These are phyloP conservation scores for Neonothopanus nambi DNA, from an alignment of 1,284 basidiomycete genomes.

Conservation along the genomic window DNA sequence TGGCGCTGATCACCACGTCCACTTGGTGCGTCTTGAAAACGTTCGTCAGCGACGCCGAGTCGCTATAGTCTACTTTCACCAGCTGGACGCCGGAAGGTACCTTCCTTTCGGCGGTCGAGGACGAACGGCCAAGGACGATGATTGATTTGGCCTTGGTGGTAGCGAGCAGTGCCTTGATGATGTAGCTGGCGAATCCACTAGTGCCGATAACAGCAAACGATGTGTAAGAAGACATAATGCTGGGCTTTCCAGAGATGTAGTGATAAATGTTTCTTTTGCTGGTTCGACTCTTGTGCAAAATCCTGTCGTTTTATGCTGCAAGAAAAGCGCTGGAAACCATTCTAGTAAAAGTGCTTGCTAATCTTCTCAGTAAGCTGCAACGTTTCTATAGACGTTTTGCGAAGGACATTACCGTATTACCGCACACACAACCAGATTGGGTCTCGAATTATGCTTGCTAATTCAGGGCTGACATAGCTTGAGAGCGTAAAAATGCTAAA, in stretches of 20 bases:
- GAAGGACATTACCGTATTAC: no score
- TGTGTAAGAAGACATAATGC: constrained; percentile 7
- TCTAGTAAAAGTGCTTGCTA: no score
- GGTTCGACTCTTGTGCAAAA: no score
- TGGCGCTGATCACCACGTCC: not conserved
- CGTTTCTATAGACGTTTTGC: no score
- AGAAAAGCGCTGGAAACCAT: no score
- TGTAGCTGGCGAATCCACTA: constrained; percentile 3
- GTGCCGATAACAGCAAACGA: constrained; percentile 22
- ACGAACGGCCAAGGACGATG: not conserved
- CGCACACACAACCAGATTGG: no score
- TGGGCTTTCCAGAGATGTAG: not conserved
- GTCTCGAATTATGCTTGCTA: no score
- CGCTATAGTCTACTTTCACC: not conserved
- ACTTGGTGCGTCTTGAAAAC: not conserved
- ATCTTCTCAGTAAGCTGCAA: no score
- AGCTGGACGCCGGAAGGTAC: not conserved
- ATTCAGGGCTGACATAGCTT: no score
- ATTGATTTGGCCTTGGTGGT: not conserved
- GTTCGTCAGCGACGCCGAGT: not conserved
- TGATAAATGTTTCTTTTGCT: no score
- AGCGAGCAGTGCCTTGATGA: not conserved
- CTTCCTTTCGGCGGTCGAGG: not conserved
- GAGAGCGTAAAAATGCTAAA: no score
- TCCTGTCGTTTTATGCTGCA: no score